A percentile compares a stretch with the other conserved stretches of the same genome.
Conservation (phyloP, 1,139 yeast species). For the Pneumocystis wakefieldiae region DNA sequence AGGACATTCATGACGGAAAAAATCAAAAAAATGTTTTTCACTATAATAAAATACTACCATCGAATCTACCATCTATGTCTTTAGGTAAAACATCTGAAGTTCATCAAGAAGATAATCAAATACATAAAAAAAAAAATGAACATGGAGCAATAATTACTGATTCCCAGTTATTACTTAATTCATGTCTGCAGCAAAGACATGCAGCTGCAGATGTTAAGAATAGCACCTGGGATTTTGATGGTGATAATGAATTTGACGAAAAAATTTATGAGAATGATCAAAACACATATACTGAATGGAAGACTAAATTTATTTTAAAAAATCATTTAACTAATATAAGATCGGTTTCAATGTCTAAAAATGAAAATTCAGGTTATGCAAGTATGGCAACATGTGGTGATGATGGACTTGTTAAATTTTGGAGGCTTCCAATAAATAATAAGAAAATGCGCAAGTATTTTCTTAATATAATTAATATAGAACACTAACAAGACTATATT, state of each 20-base stretch:
- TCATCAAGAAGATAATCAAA: background rate
- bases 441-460: background rate
- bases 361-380: background rate
- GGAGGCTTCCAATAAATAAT: background rate
- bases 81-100: background rate
- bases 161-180: background rate
- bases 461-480: background rate
- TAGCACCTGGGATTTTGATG: background rate
- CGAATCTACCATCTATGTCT: background rate
- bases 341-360: background rate
- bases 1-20: background rate
- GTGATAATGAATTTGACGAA: background rate
- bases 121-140: background rate
- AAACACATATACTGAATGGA: background rate
- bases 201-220: background rate
- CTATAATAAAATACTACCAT: background rate
- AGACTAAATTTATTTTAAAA: background rate
- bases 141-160: background rate
- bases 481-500: background rate
- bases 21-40: background rate
- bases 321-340: background rate
- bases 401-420: background rate
- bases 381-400: slow-evolving; percentile 1
- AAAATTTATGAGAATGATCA: background rate
- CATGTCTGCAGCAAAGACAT: background rate